Evolutionary conservation across 208 protist genomes (phyloP), one percentile per base, ranked within the genome.

Genomic region (Leishmania turanica): DNA sequence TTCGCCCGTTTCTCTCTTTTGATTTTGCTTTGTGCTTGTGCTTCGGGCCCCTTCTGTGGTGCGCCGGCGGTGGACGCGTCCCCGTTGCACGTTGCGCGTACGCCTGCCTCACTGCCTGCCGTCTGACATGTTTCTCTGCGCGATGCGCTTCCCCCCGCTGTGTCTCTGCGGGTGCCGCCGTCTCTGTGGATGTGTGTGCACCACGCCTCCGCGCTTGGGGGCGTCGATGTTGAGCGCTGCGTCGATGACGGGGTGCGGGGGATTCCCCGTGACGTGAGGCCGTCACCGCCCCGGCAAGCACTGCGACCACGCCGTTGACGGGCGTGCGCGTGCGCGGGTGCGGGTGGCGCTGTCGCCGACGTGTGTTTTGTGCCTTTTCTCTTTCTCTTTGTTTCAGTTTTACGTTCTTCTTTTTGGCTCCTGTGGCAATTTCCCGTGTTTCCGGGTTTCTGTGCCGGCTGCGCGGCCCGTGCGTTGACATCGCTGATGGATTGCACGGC

Each of bases 141-240:
- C 49, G 74, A 77, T 77, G 71, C 74, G 42, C 40, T 31, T 77
- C 74, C 54, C 74, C 24, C 27, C 51, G 6, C 24, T 56, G 69
- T 6, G 45, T 51, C 45, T 56, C 13, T 74, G 42, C 42, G 27
- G 8, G 45, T 13, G 45, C 15, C n/a, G 40, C 21, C 37, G 27
- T 34, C 69, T 62, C 19, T 56, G 51, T 77, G 24, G 13, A 27
- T 15, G 24, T 51, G 5, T 47, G 62, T 40, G 8, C 24, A 47
- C 37, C 65, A 42, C 17, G 37, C 37, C 37, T 47, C 31, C 31
- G 62, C 62, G 24, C 31, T 66, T 66, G 56, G 15, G 56, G 21
- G 56, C 56, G 21, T 15, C 31, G n/a, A 37, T 15, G 62, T 6
- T 2, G n/a, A 31, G 65, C 37, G 37, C 37, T 40, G 21, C 47